Base-by-base conservation (phyloP, 192 early-diverging fungal genomes). In the Backusella tarrabulga region DNA sequence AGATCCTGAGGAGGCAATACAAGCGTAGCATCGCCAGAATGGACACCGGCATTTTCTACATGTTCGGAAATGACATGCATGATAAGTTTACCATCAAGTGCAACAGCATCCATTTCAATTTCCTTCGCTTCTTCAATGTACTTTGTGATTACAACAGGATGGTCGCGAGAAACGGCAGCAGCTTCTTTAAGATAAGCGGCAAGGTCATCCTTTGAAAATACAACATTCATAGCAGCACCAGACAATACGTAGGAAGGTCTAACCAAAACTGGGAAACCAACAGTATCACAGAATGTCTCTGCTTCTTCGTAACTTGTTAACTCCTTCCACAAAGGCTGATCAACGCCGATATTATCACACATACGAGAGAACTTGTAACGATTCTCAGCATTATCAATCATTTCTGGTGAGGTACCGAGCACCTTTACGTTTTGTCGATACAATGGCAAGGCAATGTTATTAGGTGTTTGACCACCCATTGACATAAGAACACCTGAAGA, bases 21-120 rank as follows among this genome's bases (percentile, higher is more conserved):
- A 42, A 99, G 84, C 14, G 98, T 99, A 34, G 97, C 98, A 85
- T 99, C 97, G 69, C 98, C 98, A 83, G 96, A 98, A 88, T 99
- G 98, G 23, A 98, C 97, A 77, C 98, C 98, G 35, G 98, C 97
- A 82, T 99, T 98, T 86, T 99, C 98, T 29, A 99, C 95, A 83
- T 99, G 98, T 87, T 99, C 96, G 70, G 97, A 95, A 74, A 99
- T 88, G 41, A 95, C 96, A 81, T 98, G 96, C 91, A 97, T 92
- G 67, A 97, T 78, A 75, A 97, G 86, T 86, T 97, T 95, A 44
- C 98, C 98, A 72, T 95, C 92, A 21, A 92, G 82, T 9, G 98
- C 97, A 70, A 99, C 97, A n/a, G 96, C 98, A 81, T 99, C 98
- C 85, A 99, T 92, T 78, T 99, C 98, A 75, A 99, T 96, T 85